Base-by-base conservation (phyloP, 805 yeast species). In the Candida jianshihensis region DNA sequence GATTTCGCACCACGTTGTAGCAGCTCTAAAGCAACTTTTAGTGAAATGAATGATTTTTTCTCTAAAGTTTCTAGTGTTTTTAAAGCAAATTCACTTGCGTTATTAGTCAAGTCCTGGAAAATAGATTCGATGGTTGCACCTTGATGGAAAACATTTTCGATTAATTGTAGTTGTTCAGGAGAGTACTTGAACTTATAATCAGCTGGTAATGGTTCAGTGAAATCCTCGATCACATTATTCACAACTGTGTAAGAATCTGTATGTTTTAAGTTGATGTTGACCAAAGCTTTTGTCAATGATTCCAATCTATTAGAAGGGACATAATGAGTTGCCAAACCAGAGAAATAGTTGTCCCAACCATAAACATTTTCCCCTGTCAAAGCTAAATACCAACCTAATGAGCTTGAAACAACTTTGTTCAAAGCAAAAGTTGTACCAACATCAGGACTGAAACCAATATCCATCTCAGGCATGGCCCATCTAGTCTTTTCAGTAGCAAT, bases 381-480 rank as follows among this genome's bases (percentile, higher is more conserved):
- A 20, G 95, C 92, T 44, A 86, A 63, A 60, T 82, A 92, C 56
- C 81, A 74, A 33, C 97, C 97, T 41, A 89, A 63, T 48, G 85
- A 77, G 35, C 85, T 86, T 50, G 86, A 88, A 18, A 66, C 47
- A 41, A 87, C 61, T 44, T 83, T 75, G 24, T 95, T 88, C 48
- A 92, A 66, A 61, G 88, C 89, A 62, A 86, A 90, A 10, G 95
- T 77, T 26, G 94, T 81, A 30, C 97, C 98, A 11, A 92, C 97
- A 59, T 92, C 98, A 16, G 95, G 95, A 63, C 86, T 84, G 60
- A 87, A 86, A 1, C 98, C 98, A 57, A 92, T 92, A 53, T 85
- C 88, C 70, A 94, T 83, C 62, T 92, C 97, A 8, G 98, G 97
- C 98, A 92, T 92, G 43, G 97, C 96, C 64, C 88, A 73, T 56